phyloP scores from a whole-genome alignment of 139 green algal species.

The Tetradesmus obliquus region DNA sequence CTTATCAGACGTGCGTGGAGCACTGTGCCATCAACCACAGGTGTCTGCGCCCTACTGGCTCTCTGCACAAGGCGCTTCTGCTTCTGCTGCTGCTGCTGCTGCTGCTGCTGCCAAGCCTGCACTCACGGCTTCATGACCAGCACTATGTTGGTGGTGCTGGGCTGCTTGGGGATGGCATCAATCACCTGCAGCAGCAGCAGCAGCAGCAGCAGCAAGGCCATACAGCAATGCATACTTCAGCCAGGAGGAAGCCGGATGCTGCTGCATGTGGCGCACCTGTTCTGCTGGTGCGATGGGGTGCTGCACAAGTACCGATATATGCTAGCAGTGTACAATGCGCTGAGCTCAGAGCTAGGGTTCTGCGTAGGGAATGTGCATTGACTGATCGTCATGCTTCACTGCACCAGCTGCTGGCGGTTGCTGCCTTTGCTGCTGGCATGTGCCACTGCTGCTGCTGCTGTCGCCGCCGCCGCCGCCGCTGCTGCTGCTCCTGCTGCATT shows the following conservation, averaged over 20 bases:
- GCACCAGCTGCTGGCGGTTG: background rate
- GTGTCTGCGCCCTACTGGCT: too few relatives aligned
- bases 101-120: background rate
- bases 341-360: too few relatives aligned
- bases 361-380: too few relatives aligned
- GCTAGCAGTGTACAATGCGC: too few relatives aligned
- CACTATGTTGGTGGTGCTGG: conserved; percentile 22
- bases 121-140: conserved; percentile 36
- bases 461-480: background rate
- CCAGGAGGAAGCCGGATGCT: background rate
- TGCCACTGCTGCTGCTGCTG: background rate
- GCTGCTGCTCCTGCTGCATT: background rate
- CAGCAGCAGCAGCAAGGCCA: background rate
- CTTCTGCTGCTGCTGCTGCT: background rate
- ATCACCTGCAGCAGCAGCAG: conserved; percentile 26
- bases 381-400: too few relatives aligned
- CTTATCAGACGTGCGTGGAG: too few relatives aligned
- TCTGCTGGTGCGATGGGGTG: background rate
- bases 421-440: background rate
- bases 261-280: too few relatives aligned
- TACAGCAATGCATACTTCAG: background rate
- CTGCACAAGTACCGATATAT: background rate
- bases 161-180: conserved; percentile 40
- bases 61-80: too few relatives aligned
- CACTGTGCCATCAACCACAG: too few relatives aligned